These are phyloP conservation scores for Camptophora hylomeconis DNA, from an alignment of 2,329 filamentous ascomycete species.

Conservation along the genomic window DNA sequence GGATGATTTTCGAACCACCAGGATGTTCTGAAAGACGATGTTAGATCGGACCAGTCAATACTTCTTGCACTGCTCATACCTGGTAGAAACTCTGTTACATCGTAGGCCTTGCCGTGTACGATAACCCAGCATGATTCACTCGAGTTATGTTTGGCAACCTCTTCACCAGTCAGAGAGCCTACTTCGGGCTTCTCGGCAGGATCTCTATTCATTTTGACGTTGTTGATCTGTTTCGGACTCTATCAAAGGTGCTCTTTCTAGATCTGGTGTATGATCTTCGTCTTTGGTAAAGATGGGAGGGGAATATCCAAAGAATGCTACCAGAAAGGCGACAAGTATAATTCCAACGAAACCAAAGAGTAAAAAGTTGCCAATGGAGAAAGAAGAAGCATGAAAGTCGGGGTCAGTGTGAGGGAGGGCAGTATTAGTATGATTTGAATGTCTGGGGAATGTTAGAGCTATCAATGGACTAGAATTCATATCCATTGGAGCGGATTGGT, in stretches of 20 bases:
- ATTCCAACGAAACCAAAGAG: conserved; percentile 13
- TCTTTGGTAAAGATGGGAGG: conserved; percentile 3
- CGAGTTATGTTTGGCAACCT: conserved; percentile 62
- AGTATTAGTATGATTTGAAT: too few species aligned
- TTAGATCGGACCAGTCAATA: too few species aligned
- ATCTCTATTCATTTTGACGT: conserved; percentile 13
- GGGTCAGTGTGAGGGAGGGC: too few species aligned
- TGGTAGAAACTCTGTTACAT: conserved; percentile 80
- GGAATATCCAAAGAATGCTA: conserved; percentile 10
- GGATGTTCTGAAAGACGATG: conserved; percentile 62
- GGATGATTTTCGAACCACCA: conserved; percentile 80
- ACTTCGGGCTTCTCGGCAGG: conserved; percentile 12
- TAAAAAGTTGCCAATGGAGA: conserved; percentile 8
- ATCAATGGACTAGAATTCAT: too few species aligned
- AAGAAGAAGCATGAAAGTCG: conserved; percentile 3
- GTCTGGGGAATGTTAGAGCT: too few species aligned
- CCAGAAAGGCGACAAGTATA: conserved; percentile 10
- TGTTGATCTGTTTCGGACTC: conserved; percentile 1
- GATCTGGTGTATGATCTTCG: conserved; percentile 6
- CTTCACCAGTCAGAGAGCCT: conserved; percentile 37
- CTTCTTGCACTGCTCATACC: conserved; percentile 8
- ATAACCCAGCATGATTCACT: conserved; percentile 86
- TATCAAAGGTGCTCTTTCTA: conserved; percentile 8
- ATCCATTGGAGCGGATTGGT: too few species aligned
- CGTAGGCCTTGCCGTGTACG: conserved; percentile 75